Evolutionary conservation across 345 rosid genomes (phyloP).

Genomic region (Geranium rotundifolium): DNA sequence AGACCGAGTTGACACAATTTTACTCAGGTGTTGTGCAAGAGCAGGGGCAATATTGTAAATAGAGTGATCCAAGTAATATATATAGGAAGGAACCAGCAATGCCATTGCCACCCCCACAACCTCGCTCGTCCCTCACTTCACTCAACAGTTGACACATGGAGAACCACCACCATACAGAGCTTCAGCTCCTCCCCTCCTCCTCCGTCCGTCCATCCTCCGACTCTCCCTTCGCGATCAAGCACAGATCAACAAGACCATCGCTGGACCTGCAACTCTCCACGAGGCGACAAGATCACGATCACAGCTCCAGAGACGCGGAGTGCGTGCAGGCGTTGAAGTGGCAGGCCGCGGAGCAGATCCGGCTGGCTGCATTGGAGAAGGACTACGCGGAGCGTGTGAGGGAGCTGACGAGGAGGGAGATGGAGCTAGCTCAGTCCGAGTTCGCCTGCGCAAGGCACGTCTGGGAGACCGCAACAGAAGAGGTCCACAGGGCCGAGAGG

Average conservation of each 20-base stretch:
- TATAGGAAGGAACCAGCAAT: too few species aligned
- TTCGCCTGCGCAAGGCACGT: conserved; percentile 66
- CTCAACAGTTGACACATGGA: too few species aligned
- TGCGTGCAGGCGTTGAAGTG: conserved; percentile 64
- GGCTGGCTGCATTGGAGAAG: conserved; percentile 70
- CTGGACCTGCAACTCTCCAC: conserved; percentile 82
- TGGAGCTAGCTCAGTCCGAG: conserved; percentile 91
- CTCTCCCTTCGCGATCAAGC: background rate
- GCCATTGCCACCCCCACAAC: too few species aligned
- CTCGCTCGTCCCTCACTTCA: too few species aligned
- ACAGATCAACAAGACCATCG: conserved; percentile 25
- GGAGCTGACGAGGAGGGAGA: conserved; percentile 82
- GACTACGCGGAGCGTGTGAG: conserved; percentile 90
- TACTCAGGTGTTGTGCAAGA: too few species aligned
- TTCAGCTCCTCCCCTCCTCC: too few species aligned
- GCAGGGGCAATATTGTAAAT: too few species aligned
- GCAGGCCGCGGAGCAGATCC: conserved; percentile 90
- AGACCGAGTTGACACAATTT: too few species aligned
- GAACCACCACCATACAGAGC: too few species aligned
- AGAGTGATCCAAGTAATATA: too few species aligned
- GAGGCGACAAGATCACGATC: conserved; percentile 28
- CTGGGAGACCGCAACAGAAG: conserved; percentile 88
- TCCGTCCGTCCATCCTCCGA: background rate
- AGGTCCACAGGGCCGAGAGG: conserved; percentile 69
- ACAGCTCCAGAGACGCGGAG: conserved; percentile 14